A percentile compares a stretch with the other conserved stretches of the same genome.
Conservation (phyloP, 2,329 filamentous ascomycete species). For the Aureobasidium mangrovei region DNA sequence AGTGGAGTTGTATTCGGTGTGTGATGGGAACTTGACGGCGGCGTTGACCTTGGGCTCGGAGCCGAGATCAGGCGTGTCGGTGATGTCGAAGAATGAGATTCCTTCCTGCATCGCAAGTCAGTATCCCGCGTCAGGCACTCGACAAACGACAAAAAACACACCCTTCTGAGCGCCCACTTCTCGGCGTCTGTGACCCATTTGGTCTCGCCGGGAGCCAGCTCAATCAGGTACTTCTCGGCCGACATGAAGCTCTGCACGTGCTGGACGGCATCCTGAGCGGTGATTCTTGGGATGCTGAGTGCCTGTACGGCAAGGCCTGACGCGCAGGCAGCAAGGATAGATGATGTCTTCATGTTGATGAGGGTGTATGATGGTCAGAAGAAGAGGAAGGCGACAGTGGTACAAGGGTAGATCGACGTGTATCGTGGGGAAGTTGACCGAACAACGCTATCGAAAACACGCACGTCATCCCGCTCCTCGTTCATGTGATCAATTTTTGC, state of each 20-base stretch:
- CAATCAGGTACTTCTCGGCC: slow-evolving; percentile 61
- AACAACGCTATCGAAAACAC: slow-evolving; percentile 12
- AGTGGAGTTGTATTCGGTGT: slow-evolving; percentile 55
- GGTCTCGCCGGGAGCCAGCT: slow-evolving; percentile 74
- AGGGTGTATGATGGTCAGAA: neutral
- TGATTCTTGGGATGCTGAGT: slow-evolving; percentile 14
- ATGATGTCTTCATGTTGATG: slow-evolving; percentile 13
- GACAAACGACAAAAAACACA: slow-evolving; percentile 36
- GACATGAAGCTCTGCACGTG: slow-evolving; percentile 21
- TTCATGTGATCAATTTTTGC: neutral
- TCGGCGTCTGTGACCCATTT: slow-evolving; percentile 87
- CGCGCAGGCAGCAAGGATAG: slow-evolving; percentile 13
- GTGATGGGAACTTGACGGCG: slow-evolving; percentile 56
- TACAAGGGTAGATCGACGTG: neutral
- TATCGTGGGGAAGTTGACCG: slow-evolving; percentile 8
- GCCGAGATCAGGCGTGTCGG: slow-evolving; percentile 60
- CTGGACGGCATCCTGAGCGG: slow-evolving; percentile 14
- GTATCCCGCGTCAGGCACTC: neutral
- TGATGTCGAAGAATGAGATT: slow-evolving; percentile 90
- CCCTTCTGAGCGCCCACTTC: slow-evolving; percentile 83
- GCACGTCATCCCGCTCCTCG: neutral
- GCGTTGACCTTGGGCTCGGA: slow-evolving; percentile 19
- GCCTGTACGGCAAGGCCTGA: slow-evolving; percentile 15
- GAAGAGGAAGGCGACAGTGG: neutral
- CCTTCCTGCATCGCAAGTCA: slow-evolving; percentile 47